Evolutionary conservation across 2,329 filamentous ascomycete species (phyloP), one percentile per base, ranked within the genome.

Genomic region (Emydomyces testavorans): DNA sequence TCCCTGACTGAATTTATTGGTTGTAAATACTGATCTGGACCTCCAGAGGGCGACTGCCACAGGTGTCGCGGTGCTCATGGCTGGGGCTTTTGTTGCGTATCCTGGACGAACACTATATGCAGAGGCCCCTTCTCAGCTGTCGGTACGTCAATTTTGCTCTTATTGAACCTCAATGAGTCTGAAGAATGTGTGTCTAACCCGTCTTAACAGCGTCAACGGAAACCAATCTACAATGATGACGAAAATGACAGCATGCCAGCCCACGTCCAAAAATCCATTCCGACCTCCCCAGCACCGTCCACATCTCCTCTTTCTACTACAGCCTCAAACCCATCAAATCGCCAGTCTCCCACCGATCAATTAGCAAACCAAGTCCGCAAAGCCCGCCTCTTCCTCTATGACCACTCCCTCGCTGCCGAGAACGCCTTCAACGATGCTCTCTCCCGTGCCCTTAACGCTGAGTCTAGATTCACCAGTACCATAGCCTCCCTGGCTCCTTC

Each of bases 401-500:
- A 74, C 45, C 79, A 89, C 62, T 83, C 84, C 50, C 78, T 82
- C 48, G 68, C 74, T 48, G 79, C 82, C 59, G 90, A 96, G 72
- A 81, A 87, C 66, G 77, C 80, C 60, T 77, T 95, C 69, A 95
- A 98, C 74, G 67, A 74, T 58, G 75, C 83, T 58, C 82, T 95
- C 70, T 83, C 87, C 64, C 77, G 77, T 55, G 84, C 83, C 57
- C 85, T 98, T 62, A 70, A 81, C 63, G 80, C 94, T 56, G 92
- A 98, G 74, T 81, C 84, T 65, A 85, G 81, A 62, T 89, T 96
- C 71, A 94, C 90, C 58, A 78, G 77, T 67, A 96, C 92, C 52
- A 69, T 98, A 57, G 86, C 89, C 50, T 88, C 84, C 18, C 77
- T 98, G 32, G 92, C 89, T 16, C 92, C 92, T 24, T 74, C 88